phyloP scores from a whole-genome alignment of 371 early-diverging fungal species.

The Syncephalis plumigaleata region DNA sequence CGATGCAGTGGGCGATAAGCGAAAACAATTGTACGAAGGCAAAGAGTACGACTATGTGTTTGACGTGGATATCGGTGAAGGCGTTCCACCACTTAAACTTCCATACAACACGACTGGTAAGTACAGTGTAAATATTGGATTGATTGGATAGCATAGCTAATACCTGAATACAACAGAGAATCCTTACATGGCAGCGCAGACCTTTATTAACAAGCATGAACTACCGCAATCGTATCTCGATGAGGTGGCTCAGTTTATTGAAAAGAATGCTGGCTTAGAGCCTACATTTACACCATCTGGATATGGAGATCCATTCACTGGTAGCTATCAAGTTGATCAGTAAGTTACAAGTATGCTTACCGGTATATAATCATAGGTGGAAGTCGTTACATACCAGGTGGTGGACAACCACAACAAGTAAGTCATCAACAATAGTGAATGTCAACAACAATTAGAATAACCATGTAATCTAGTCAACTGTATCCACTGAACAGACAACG shows the following conservation, averaged over 20 bases:
- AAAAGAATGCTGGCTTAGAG: conserved; percentile 56
- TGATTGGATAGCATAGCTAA: not conserved
- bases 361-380: not conserved
- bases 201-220: conserved; percentile 65
- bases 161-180: conserved; percentile 40
- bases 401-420: conserved; percentile 1
- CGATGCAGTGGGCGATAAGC: conserved; percentile 58
- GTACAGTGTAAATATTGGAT: not conserved
- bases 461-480: no score
- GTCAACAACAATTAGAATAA: no score
- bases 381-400: no score
- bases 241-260: conserved; percentile 87
- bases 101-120: conserved; percentile 76
- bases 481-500: no score
- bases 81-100: conserved; percentile 64
- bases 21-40: conserved; percentile 67
- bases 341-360: conserved; percentile 8
- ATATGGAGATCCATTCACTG: conserved; percentile 52
- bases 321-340: conserved; percentile 11
- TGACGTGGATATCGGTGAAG: conserved; percentile 84
- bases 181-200: conserved; percentile 83
- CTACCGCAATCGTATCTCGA: conserved; percentile 72
- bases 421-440: no score
- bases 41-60: conserved; percentile 95
- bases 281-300: conserved; percentile 18